A percentile compares a stretch with the other conserved stretches of the same genome.
These are phyloP conservation scores for Podospora appendiculata DNA, from an alignment of 495 filamentous ascomycete species.

Conservation along the genomic window DNA sequence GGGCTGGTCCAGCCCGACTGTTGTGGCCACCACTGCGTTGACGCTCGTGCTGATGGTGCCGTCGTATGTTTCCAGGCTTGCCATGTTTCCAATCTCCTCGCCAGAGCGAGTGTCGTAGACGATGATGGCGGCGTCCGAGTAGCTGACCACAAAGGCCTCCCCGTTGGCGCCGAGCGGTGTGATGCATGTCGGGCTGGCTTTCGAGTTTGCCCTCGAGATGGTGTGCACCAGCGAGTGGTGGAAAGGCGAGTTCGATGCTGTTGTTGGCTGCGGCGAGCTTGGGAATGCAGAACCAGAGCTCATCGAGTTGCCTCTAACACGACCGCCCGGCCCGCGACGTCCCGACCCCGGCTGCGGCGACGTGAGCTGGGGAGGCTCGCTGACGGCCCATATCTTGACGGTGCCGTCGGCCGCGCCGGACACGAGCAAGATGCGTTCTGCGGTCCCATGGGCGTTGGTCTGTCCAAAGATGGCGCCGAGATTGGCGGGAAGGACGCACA, in stretches of 20 bases:
- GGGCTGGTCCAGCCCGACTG: conserved; percentile 60
- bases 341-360: conserved; percentile 56
- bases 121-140: conserved; percentile 79
- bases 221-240: conserved; percentile 68
- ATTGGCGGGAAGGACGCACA: conserved; percentile 87
- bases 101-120: conserved; percentile 88
- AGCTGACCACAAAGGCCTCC: conserved; percentile 89
- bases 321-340: conserved; percentile 68
- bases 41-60: conserved; percentile 75
- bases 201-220: conserved; percentile 60
- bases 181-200: conserved; percentile 82
- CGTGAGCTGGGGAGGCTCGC: conserved; percentile 75
- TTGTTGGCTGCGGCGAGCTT: conserved; percentile 79
- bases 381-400: conserved; percentile 90
- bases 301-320: conserved; percentile 80
- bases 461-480: conserved; percentile 69
- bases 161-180: conserved; percentile 77
- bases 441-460: conserved; percentile 57
- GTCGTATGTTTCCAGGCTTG: conserved; percentile 86
- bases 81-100: conserved; percentile 88
- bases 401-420: conserved; percentile 88
- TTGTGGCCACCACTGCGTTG: conserved; percentile 87
- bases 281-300: conserved; percentile 87
- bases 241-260: conserved; percentile 55
- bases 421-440: conserved; percentile 81